Conservation (phyloP, 306 rosid genomes). For the Geum urbanum region DNA sequence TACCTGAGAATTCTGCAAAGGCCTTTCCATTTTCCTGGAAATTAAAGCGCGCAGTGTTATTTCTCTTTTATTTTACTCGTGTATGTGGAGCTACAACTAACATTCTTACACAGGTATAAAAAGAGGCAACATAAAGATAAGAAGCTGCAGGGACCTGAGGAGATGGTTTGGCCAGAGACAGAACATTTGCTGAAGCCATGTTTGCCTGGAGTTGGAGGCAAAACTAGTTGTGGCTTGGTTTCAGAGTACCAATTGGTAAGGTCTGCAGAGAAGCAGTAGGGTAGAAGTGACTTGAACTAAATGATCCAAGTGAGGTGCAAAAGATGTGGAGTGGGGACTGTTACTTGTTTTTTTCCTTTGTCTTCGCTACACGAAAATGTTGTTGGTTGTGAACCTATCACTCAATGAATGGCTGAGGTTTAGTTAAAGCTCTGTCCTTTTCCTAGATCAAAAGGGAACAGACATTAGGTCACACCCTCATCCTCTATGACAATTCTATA, state of each 20-base stretch:
- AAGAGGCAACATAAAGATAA: neutral
- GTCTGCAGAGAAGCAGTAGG: neutral
- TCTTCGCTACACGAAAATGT: neutral
- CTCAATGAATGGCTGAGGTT: conserved; percentile 7
- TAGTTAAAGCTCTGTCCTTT: neutral
- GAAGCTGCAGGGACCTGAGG: conserved; percentile 1
- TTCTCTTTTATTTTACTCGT: neutral
- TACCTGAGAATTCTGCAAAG: conserved; percentile 6
- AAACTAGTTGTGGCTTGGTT: neutral
- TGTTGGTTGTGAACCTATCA: neutral
- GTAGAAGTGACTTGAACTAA: neutral
- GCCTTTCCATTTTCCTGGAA: conserved; percentile 7
- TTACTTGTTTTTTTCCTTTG: neutral
- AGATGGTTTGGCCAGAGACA: conserved; percentile 6
- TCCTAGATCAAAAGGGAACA: neutral
- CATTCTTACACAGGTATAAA: neutral
- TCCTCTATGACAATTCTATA: neutral
- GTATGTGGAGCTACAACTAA: neutral
- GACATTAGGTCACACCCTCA: neutral
- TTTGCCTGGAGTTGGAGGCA: neutral
- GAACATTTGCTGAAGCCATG: conserved; percentile 10
- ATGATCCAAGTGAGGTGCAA: neutral
- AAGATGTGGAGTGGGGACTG: neutral
- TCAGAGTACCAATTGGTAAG: neutral
- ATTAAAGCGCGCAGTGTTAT: no score